Percentiles rank a stretch among this genome's conserved stretches.
Conservation (phyloP, 1,284 basidiomycete species). For the Ganoderma sp. region DNA sequence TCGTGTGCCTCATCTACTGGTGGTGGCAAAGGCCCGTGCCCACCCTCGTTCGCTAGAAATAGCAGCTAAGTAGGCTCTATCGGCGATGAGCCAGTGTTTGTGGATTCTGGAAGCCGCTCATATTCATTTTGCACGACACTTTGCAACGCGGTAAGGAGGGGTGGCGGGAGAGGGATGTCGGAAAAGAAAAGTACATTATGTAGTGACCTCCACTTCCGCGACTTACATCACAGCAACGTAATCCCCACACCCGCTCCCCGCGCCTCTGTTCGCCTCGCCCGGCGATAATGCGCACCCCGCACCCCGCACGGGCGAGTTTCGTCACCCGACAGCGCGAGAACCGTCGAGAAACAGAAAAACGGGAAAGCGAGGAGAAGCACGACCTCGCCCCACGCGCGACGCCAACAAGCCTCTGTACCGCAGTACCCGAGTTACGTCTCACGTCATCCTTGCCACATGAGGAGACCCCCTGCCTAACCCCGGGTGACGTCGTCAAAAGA, state of each 20-base stretch:
- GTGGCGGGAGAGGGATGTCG: background rate
- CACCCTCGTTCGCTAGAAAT: background rate
- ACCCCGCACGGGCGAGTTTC: background rate
- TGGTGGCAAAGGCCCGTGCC: background rate
- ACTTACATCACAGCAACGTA: background rate
- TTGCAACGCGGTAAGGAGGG: background rate
- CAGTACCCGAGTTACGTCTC: background rate
- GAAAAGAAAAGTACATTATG: background rate
- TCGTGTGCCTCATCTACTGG: background rate
- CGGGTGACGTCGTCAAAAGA: background rate
- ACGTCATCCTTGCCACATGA: slow-evolving; percentile 2
- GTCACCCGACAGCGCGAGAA: background rate
- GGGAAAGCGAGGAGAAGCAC: background rate
- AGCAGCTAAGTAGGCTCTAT: background rate
- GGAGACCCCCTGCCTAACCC: background rate
- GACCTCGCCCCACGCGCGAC: background rate
- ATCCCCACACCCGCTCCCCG: background rate
- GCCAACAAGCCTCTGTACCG: background rate
- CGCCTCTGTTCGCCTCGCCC: background rate
- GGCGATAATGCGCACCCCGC: background rate
- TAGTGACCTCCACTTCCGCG: background rate
- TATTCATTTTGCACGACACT: background rate
- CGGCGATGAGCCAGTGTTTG: background rate
- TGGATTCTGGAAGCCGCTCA: background rate
- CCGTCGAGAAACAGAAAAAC: slow-evolving; percentile 1